phyloP scores from a whole-genome alignment of 2,329 filamentous ascomycete genomes.

The Aspergillus uvarum region DNA sequence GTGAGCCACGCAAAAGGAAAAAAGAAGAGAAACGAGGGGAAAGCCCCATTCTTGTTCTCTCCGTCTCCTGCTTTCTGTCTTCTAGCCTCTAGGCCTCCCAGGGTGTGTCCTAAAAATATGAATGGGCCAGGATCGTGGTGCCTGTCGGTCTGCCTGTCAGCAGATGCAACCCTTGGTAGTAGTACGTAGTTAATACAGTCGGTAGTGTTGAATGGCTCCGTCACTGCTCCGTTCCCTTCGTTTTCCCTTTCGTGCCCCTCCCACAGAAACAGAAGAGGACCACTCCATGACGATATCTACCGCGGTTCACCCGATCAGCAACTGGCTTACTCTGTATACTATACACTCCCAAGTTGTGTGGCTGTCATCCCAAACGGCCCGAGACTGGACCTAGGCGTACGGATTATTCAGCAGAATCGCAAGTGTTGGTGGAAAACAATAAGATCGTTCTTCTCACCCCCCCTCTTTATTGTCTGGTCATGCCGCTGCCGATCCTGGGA shows the following conservation, averaged over 20 bases:
- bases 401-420: too few species aligned
- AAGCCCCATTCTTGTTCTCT: not conserved
- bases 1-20: not conserved
- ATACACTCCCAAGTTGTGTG: not conserved
- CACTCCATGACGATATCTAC: slow-evolving; percentile 4
- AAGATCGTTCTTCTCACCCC: not conserved
- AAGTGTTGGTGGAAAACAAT: not conserved
- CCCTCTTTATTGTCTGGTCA: not conserved
- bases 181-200: not conserved
- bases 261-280: not conserved
- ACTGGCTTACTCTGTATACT: not conserved
- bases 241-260: not conserved
- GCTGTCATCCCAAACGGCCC: slow-evolving; percentile 9
- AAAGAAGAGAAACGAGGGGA: too few species aligned
- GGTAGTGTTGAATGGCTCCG: too few species aligned
- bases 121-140: not conserved
- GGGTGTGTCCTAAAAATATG: slow-evolving; percentile 4
- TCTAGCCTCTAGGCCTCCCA: not conserved
- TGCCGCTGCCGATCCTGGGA: not conserved
- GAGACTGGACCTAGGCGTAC: not conserved
- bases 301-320: slow-evolving; percentile 7
- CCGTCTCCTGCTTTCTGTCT: not conserved
- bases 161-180: not conserved
- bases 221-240: too few species aligned
- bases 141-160: not conserved